Evolutionary conservation across 768 basidiomycete genomes (phyloP).

Genomic region (Lactarius indigo): DNA sequence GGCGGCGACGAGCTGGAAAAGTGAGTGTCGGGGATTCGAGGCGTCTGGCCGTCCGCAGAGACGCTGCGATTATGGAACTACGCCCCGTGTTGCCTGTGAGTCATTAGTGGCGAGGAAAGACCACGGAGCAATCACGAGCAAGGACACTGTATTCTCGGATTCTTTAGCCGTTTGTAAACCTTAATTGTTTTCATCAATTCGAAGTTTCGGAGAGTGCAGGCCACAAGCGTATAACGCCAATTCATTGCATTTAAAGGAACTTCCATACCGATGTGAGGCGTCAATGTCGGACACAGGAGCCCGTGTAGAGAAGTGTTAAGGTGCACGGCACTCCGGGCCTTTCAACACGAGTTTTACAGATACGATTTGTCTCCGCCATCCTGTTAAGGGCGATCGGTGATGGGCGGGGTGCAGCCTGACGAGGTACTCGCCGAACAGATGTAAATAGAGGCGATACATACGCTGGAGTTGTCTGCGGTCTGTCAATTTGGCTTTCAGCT

Average conservation of each 20-base stretch:
- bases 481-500: neutral
- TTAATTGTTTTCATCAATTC: conserved; percentile 3
- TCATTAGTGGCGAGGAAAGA: neutral
- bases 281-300: conserved; percentile 6
- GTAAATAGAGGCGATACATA: neutral
- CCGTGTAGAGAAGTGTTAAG: neutral
- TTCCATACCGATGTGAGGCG: conserved; percentile 5
- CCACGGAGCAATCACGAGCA: neutral
- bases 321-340: neutral
- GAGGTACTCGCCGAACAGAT: neutral
- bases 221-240: conserved; percentile 1
- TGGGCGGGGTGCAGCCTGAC: neutral
- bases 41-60: neutral
- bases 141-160: neutral
- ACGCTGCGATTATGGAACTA: conserved; percentile 4
- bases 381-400: neutral
- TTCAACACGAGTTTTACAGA: conserved; percentile 2
- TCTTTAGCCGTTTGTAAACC: conserved; percentile 6
- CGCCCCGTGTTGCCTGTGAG: neutral
- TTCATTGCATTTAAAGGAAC: neutral
- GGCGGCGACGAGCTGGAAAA: conserved; percentile 13
- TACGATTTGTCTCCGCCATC: conserved; percentile 5
- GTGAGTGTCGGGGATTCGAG: conserved; percentile 8
- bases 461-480: neutral
- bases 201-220: neutral